Base-by-base conservation (phyloP, 169 alveolate genomes). In the Eimeria mitis region DNA sequence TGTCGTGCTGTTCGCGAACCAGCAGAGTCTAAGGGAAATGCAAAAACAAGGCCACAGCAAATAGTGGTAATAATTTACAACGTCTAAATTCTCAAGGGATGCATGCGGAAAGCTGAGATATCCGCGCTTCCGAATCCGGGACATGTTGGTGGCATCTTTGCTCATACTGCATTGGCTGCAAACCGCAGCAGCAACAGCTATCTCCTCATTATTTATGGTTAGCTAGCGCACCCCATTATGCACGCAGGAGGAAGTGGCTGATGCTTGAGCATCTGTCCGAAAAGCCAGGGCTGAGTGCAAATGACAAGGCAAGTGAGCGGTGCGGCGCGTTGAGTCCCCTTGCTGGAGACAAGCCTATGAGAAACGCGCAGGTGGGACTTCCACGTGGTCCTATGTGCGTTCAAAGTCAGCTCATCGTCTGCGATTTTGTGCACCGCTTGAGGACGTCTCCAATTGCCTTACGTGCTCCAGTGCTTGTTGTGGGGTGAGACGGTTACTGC, bases 401-500 rank as follows among this genome's bases (percentile, higher is more conserved):
- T 49, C 5, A 44, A 49, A 9, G 61, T 23, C 65, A 16, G 63
- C 21, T 19, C 40, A 28, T 16, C 23, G 61, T 76, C 47, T 44
- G 25, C n/a, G 65, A 28, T 9, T 9, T 11, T 6, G 28, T n/a
- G 89, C 89, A 49, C 40, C 11, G n/a, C 34, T 47, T 25, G 34
- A 16, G 68, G 89, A 78, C 47, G 40, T 28, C 0, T 25, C 47
- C 59, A n/a, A 78, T 47, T 28, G 65, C 47, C 81, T 87, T 87
- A 87, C 92, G 65, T 87, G 92, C 54, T 87, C 92, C 81, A 87
- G 42, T 5, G 92, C 92, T 63, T 49, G 92, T 21, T 63, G 92
- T n/a, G 92, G 92, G 79, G 92, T 87, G 11, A 87, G 92, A 49
- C 92, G 92, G 42, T 40, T 87, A 52, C 92, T 87, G 92, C 61